Conservation (phyloP, 768 basidiomycete species). For the Boletus rubropictus region DNA sequence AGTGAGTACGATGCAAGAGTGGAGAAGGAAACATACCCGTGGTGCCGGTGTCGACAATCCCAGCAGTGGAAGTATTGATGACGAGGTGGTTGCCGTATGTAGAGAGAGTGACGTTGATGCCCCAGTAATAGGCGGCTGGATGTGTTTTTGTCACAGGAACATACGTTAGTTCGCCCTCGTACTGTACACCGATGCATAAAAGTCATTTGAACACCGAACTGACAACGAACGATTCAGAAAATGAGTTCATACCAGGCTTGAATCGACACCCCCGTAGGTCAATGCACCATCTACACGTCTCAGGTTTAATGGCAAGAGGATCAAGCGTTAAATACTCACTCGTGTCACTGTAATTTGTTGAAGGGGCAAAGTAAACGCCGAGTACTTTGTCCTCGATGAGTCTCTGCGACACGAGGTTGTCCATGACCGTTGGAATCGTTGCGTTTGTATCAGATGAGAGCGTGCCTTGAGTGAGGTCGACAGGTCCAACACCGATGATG, state of each 20-base stretch:
- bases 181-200: conserved; percentile 5
- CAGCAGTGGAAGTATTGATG: conserved; percentile 21
- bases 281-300: conserved; percentile 19
- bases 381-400: conserved; percentile 14
- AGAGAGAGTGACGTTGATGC: conserved; percentile 21
- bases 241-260: conserved; percentile 9
- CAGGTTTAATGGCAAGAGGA: background rate
- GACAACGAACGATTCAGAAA: background rate
- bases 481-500: conserved; percentile 26
- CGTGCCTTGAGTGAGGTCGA: conserved; percentile 13
- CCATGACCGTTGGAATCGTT: conserved; percentile 22
- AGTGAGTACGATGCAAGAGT: background rate
- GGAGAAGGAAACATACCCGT: conserved; percentile 11
- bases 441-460: background rate
- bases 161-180: conserved; percentile 21
- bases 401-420: conserved; percentile 22
- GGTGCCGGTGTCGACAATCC: conserved; percentile 28
- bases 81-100: conserved; percentile 12
- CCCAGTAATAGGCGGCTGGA: conserved; percentile 26
- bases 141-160: conserved; percentile 23
- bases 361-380: conserved; percentile 21
- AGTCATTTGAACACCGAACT: background rate
- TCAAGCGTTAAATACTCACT: conserved; percentile 4
- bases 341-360: conserved; percentile 11
- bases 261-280: conserved; percentile 25